Percentiles rank a stretch among this genome's conserved stretches.
Evolutionary conservation across 108 stramenopile genomes (phyloP).

Genomic region (Mediolabrus comicus): DNA sequence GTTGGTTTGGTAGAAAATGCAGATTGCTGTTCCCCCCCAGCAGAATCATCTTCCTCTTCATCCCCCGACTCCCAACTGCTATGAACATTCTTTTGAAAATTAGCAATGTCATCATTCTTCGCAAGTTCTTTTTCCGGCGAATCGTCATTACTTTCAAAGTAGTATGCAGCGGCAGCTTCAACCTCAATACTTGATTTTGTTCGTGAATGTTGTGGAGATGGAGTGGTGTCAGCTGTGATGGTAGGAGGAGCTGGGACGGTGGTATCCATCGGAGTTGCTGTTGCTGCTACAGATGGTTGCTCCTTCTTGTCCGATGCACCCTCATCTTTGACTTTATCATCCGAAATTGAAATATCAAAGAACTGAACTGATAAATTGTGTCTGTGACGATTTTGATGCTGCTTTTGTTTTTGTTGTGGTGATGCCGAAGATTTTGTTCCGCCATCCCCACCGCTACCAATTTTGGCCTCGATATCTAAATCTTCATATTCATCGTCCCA

Average conservation of each 20-base stretch:
- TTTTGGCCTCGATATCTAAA: background rate
- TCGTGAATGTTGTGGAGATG: background rate
- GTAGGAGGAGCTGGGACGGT: background rate
- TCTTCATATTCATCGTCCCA: background rate
- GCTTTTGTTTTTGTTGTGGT: background rate
- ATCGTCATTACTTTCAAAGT: slow-evolving; percentile 4
- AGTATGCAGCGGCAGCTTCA: slow-evolving; percentile 14
- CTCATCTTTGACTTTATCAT: background rate
- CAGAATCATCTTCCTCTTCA: background rate
- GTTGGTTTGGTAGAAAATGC: background rate
- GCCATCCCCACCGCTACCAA: background rate
- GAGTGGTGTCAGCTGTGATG: background rate
- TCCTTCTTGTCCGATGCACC: background rate
- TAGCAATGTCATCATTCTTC: background rate
- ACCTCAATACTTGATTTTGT: slow-evolving; percentile 17
- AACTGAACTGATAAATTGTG: slow-evolving; percentile 20
- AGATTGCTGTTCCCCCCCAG: background rate
- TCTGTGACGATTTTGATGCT: slow-evolving; percentile 2
- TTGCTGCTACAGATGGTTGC: background rate
- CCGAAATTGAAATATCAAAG: slow-evolving; percentile 22
- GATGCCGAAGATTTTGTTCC: background rate
- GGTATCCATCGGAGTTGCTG: background rate
- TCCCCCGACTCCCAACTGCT: slow-evolving; percentile 4
- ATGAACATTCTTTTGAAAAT: slow-evolving; percentile 4
- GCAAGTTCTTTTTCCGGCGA: background rate